Percentiles rank a stretch among this genome's conserved stretches.
phyloP scores from a whole-genome alignment of 2,329 filamentous ascomycete genomes.

The Penicillium frequentans region DNA sequence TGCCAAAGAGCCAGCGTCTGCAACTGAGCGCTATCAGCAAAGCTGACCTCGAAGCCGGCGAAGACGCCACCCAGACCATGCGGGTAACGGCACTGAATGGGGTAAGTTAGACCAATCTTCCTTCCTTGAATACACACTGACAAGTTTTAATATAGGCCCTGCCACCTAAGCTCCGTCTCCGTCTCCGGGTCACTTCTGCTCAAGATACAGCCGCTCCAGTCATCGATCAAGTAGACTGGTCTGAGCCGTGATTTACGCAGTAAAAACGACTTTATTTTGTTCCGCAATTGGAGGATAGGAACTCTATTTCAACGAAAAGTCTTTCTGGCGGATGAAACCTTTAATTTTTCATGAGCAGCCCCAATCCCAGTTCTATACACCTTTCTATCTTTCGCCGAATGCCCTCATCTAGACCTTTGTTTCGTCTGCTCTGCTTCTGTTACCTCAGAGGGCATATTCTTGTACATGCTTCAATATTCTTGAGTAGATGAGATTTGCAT shows the following conservation, averaged over 20 bases:
- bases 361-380: slow-evolving; percentile 11
- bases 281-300: slow-evolving; percentile 1
- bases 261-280: not conserved
- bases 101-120: slow-evolving; percentile 60
- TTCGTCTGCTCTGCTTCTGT: not conserved
- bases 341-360: slow-evolving; percentile 18
- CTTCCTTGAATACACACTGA: slow-evolving; percentile 24
- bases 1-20: slow-evolving; percentile 93
- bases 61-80: slow-evolving; percentile 89
- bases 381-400: not conserved
- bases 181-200: slow-evolving; percentile 79
- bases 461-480: slow-evolving; percentile 22
- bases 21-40: slow-evolving; percentile 88
- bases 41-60: slow-evolving; percentile 70
- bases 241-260: slow-evolving; percentile 61
- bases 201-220: slow-evolving; percentile 69
- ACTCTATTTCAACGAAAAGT: slow-evolving; percentile 3
- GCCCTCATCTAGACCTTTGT: slow-evolving; percentile 7
- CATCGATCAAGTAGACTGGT: slow-evolving; percentile 95
- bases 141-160: slow-evolving; percentile 58
- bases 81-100: slow-evolving; percentile 80
- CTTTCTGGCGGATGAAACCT: slow-evolving; percentile 11
- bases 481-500: slow-evolving; percentile 11
- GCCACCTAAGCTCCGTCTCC: slow-evolving; percentile 69
- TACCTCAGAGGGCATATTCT: slow-evolving; percentile 12